Evolutionary conservation across 306 rosid species (phyloP).

Genomic region (Quercus cerris): DNA sequence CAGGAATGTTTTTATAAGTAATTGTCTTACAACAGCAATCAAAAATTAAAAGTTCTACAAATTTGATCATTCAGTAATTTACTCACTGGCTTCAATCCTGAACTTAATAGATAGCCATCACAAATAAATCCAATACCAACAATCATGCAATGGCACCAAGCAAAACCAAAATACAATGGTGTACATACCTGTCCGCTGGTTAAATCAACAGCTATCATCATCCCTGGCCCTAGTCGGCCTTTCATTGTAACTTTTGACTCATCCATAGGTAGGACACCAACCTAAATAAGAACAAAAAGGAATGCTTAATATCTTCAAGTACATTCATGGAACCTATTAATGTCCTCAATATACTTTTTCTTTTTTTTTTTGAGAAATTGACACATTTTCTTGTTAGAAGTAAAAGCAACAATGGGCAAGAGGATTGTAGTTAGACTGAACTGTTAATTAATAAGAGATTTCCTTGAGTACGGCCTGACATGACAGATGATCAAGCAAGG

Average conservation of each 20-base stretch:
- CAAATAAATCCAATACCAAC: neutral
- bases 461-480: neutral
- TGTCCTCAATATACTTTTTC: neutral
- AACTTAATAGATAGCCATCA: neutral
- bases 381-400: neutral
- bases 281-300: constrained; percentile 44
- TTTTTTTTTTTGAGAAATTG: neutral
- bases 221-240: constrained; percentile 99
- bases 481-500: constrained; percentile 4
- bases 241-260: constrained; percentile 92
- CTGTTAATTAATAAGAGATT: neutral
- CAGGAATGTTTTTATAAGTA: neutral
- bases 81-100: neutral
- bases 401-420: neutral
- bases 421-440: neutral
- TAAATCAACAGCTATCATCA: constrained; percentile 97
- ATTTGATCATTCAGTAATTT: constrained; percentile 17
- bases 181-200: constrained; percentile 75
- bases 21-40: neutral
- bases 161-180: constrained; percentile 4
- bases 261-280: constrained; percentile 92
- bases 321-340: neutral
- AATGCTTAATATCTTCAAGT: constrained; percentile 17
- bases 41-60: constrained; percentile 12
- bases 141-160: neutral